Evolutionary conservation across 345 rosid genomes (phyloP).

Genomic region (Noccaea caerulescens): DNA sequence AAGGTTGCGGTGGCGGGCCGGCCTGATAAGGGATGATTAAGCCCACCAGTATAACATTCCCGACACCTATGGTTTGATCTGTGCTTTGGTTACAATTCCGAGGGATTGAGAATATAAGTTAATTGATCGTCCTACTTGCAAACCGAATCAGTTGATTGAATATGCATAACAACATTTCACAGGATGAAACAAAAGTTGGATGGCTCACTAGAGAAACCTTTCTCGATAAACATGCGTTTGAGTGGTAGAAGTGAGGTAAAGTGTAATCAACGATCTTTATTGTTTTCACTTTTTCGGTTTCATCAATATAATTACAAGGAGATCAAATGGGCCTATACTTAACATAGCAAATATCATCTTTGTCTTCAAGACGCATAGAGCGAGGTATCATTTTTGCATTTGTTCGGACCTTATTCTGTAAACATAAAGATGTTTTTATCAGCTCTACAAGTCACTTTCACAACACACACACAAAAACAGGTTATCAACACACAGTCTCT

Average conservation of each 20-base stretch:
- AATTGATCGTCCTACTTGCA: background rate
- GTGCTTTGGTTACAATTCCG: background rate
- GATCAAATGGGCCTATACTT: background rate
- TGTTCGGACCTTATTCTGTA: background rate
- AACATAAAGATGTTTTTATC: background rate
- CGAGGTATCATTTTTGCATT: background rate
- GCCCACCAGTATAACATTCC: background rate
- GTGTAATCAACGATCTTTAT: too few species aligned
- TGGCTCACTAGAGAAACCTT: background rate
- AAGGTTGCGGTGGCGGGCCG: background rate
- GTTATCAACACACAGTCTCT: background rate
- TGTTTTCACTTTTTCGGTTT: background rate
- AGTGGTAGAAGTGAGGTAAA: background rate
- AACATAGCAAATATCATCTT: background rate
- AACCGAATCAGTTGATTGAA: background rate
- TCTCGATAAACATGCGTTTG: background rate
- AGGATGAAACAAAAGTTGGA: background rate
- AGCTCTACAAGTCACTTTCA: background rate
- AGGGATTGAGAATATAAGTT: too few species aligned
- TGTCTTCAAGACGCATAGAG: background rate
- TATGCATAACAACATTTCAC: background rate
- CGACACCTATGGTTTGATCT: background rate
- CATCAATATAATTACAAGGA: background rate
- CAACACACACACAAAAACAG: background rate
- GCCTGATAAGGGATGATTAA: constrained; percentile 5